A percentile compares a stretch with the other conserved stretches of the same genome.
phyloP scores from a whole-genome alignment of 2,329 filamentous ascomycete genomes.

The Stenocarpella maydis region DNA sequence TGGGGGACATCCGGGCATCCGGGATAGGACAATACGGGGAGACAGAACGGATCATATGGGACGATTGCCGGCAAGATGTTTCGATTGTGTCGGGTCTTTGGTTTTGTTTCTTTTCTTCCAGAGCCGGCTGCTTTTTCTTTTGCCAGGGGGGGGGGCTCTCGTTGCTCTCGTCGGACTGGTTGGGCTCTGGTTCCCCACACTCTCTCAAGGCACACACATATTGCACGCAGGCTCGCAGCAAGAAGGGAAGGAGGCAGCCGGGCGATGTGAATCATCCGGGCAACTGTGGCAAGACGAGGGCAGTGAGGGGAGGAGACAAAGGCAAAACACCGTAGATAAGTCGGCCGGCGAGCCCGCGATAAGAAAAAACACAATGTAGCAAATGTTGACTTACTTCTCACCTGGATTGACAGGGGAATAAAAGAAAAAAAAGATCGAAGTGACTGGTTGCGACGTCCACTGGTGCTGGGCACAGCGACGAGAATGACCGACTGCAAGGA shows the following conservation, averaged over 20 bases:
- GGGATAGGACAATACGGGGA: constrained; percentile 27
- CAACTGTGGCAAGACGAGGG: constrained; percentile 9
- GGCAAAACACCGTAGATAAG: constrained; percentile 33
- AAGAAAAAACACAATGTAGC: constrained; percentile 21
- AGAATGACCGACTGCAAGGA: constrained; percentile 8
- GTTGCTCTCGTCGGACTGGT: neutral
- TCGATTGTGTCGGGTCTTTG: constrained; percentile 4
- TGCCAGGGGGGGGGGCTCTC: neutral
- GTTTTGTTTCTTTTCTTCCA: neutral
- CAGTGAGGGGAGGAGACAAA: constrained; percentile 25
- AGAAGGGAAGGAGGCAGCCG: constrained; percentile 5
- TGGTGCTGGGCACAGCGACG: neutral
- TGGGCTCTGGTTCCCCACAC: neutral
- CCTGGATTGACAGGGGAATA: neutral
- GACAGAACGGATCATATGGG: constrained; percentile 22
- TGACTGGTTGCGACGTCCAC: neutral
- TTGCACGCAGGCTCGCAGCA: constrained; percentile 21
- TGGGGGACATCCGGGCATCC: constrained; percentile 10
- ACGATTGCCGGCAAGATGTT: constrained; percentile 19
- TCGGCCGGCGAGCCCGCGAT: constrained; percentile 20
- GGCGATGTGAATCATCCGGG: constrained; percentile 22
- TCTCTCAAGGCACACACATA: constrained; percentile 18
- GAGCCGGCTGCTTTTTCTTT: neutral
- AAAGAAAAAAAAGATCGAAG: neutral
- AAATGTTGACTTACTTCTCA: constrained; percentile 33